Evolutionary conservation across 495 filamentous ascomycete genomes (phyloP).

Genomic region (Lophiostoma macrostomum): DNA sequence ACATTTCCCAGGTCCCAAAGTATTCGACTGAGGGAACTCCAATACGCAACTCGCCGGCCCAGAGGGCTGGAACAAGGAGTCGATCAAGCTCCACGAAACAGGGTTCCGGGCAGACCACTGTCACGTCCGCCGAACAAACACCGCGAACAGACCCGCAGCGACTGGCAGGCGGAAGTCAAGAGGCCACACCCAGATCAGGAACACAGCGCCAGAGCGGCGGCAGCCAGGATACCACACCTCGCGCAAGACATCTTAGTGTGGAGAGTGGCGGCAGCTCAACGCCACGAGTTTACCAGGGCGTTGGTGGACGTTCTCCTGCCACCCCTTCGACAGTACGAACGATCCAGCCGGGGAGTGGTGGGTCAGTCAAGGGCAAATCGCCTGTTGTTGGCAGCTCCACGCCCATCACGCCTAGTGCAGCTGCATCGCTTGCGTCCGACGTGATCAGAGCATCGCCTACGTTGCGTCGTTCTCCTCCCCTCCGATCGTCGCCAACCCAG

Average conservation of each 20-base stretch:
- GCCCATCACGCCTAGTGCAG: slow-evolving; percentile 22
- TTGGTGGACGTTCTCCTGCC: slow-evolving; percentile 24
- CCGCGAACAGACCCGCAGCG: not conserved
- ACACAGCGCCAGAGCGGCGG: slow-evolving; percentile 25
- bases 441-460: slow-evolving; percentile 14
- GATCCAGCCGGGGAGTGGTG: slow-evolving; percentile 29
- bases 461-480: slow-evolving; percentile 25
- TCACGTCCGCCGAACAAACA: not conserved
- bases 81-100: slow-evolving; percentile 15
- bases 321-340: slow-evolving; percentile 29
- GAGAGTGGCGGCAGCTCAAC: slow-evolving; percentile 30
- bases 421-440: slow-evolving; percentile 21
- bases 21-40: slow-evolving; percentile 23
- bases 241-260: slow-evolving; percentile 22
- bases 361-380: slow-evolving; percentile 19
- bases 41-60: slow-evolving; percentile 10
- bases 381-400: slow-evolving; percentile 19
- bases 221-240: slow-evolving; percentile 34
- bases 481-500: slow-evolving; percentile 15
- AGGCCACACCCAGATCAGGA: slow-evolving; percentile 18
- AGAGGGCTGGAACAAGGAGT: slow-evolving; percentile 4
- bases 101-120: not conserved
- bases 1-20: slow-evolving; percentile 1
- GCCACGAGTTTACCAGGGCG: slow-evolving; percentile 26
- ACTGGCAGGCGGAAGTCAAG: slow-evolving; percentile 4